These are phyloP conservation scores for Tetracladium setigerum DNA, from an alignment of 495 filamentous ascomycete species.

Conservation along the genomic window DNA sequence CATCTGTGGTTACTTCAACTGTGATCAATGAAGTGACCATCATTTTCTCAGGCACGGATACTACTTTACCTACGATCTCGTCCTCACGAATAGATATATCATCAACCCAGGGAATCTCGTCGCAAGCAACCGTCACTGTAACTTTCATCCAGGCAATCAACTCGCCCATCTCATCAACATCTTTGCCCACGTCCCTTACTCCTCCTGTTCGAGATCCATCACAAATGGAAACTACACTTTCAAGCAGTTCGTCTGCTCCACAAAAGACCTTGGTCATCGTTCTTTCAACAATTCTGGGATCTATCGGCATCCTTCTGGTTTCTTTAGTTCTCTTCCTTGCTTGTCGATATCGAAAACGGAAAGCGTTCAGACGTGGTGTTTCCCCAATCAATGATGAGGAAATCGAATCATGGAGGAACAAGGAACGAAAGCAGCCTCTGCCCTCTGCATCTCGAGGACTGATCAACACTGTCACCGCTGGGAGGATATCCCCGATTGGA, in stretches of 20 bases:
- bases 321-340: neutral
- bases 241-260: neutral
- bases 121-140: neutral
- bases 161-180: neutral
- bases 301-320: constrained; percentile 12
- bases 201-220: neutral
- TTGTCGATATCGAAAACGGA: constrained; percentile 10
- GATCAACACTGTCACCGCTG: neutral
- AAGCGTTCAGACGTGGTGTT: constrained; percentile 14
- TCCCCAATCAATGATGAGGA: constrained; percentile 22
- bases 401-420: constrained; percentile 17
- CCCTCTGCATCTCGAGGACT: constrained; percentile 1
- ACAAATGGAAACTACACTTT: neutral
- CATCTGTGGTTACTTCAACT: too few species aligned
- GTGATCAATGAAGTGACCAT: too few species aligned
- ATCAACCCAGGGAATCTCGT: neutral
- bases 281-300: constrained; percentile 16
- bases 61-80: neutral
- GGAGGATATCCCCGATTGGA: constrained; percentile 2
- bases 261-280: constrained; percentile 16
- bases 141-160: neutral
- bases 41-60: too few species aligned
- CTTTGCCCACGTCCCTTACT: neutral
- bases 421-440: constrained; percentile 1
- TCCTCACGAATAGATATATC: neutral